A percentile compares a stretch with the other conserved stretches of the same genome.
Evolutionary conservation across 345 rosid genomes (phyloP).

Genomic region (Nephelium lappaceum): DNA sequence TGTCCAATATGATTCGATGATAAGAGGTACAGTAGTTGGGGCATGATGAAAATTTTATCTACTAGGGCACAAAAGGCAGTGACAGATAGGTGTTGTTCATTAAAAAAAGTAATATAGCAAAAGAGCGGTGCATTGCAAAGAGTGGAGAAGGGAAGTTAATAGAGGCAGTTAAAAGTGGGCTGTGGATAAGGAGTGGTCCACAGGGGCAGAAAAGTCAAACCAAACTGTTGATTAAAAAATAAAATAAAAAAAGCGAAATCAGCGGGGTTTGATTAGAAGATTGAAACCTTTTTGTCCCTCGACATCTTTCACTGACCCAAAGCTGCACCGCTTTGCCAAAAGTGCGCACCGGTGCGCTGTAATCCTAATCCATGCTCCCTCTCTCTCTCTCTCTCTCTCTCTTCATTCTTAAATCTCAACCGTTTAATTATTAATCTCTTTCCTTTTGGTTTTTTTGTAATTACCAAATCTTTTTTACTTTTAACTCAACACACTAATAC

Average conservation of each 20-base stretch:
- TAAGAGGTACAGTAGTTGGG: no score
- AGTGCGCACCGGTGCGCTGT: conserved; percentile 35
- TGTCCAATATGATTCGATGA: no score
- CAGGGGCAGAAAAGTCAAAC: background rate
- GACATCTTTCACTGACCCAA: conserved; percentile 34
- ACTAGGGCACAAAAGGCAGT: no score
- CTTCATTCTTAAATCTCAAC: no score
- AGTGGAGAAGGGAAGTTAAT: background rate
- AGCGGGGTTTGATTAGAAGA: background rate
- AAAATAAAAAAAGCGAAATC: background rate
- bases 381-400: background rate
- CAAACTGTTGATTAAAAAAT: background rate
- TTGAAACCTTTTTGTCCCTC: background rate
- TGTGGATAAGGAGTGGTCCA: conserved; percentile 25
- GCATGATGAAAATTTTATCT: no score
- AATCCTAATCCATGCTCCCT: background rate
- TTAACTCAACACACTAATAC: no score
- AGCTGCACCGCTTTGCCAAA: conserved; percentile 37
- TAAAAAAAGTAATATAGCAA: no score
- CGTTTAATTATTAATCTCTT: no score
- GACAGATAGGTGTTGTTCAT: no score
- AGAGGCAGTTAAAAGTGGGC: conserved; percentile 28
- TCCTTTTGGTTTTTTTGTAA: no score
- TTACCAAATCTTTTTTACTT: no score
- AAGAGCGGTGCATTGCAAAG: conserved; percentile 45